These are phyloP conservation scores for Colletotrichum graminicola DNA, from an alignment of 2,329 filamentous ascomycete species.

Conservation along the genomic window DNA sequence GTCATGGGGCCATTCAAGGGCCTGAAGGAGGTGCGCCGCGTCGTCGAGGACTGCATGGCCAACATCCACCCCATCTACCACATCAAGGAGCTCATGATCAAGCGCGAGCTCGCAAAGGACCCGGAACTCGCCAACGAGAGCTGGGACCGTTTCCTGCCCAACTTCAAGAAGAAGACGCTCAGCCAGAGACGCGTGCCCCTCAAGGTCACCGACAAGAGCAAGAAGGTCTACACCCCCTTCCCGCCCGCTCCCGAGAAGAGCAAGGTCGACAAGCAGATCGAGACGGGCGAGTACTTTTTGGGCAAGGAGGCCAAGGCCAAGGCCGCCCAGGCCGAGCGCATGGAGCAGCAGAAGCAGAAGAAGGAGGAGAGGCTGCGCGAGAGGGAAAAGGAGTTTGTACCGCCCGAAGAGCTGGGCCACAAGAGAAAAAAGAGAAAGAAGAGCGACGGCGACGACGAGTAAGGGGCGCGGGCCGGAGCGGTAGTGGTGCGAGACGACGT, in stretches of 20 bases:
- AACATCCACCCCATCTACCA: slow-evolving; percentile 97
- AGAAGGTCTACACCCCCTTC: slow-evolving; percentile 97
- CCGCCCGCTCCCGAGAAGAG: slow-evolving; percentile 97
- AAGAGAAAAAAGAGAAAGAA: slow-evolving; percentile 76
- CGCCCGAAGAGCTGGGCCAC: slow-evolving; percentile 80
- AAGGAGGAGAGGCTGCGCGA: slow-evolving; percentile 90
- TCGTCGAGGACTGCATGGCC: slow-evolving; percentile 95
- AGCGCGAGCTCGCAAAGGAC: slow-evolving; percentile 90
- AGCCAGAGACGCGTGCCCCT: slow-evolving; percentile 85
- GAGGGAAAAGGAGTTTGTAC: slow-evolving; percentile 86
- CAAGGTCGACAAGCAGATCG: slow-evolving; percentile 98
- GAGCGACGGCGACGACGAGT: slow-evolving; percentile 49
- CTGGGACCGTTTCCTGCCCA: slow-evolving; percentile 96
- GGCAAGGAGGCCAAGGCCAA: slow-evolving; percentile 93
- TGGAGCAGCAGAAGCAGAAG: slow-evolving; percentile 87
- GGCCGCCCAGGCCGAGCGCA: slow-evolving; percentile 80
- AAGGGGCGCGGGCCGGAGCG: slow-evolving; percentile 2
- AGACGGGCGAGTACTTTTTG: slow-evolving; percentile 96
- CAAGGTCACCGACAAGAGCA: slow-evolving; percentile 91
- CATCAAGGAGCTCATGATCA: slow-evolving; percentile 84
- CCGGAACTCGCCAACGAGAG: slow-evolving; percentile 87
- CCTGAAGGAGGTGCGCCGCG: slow-evolving; percentile 88
- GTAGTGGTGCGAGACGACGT: background rate
- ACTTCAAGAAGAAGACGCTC: slow-evolving; percentile 95
- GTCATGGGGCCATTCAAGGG: slow-evolving; percentile 94